Evolutionary conservation across 2,329 filamentous ascomycete species (phyloP), one percentile per base, ranked within the genome.

Genomic region (Pyrenochaeta sp.): DNA sequence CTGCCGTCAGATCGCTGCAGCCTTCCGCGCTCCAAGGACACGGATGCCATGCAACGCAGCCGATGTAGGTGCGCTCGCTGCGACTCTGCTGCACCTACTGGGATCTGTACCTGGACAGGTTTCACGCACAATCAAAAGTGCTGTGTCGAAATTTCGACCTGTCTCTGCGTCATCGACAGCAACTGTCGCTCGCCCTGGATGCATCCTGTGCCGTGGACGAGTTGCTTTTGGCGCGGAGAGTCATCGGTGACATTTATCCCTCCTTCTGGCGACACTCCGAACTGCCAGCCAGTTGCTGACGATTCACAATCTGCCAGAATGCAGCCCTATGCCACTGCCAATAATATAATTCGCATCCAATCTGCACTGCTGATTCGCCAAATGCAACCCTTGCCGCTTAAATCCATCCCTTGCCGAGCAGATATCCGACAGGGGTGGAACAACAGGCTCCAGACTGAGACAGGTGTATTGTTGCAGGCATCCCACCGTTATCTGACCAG

Each of bases 11-110:
- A 72, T 74, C 65, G 58, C 65, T 72, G 66, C 71, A 73, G 67
- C 69, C 71, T 67, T 66, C 69, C 67, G 71, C 68, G 50, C 53
- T 60, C 69, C 69, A 72, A 56, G 59, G 56, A 61, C 68, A 67
- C 65, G 68, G 68, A 67, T 61, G 58, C 63, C 54, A 58, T 69
- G 71, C 62, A 72, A 61, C 61, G 64, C 64, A 62, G 57, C 60
- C 57, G 56, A 60, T 34, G 54, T 49, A 12, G 32, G 32, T 10
- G 61, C 47, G 62, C 64, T 66, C 51, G 63, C 62, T 63, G 64
- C 62, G 36, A 65, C 56, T 43, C 50, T 58, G 53, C 68, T 72
- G 69, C 68, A 70, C 56, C 55, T 69, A 52, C 66, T 56, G 52
- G 68, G 63, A 60, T 65, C 44, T 19, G 30, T 52, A 56, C 64